Percentiles rank a stretch among this genome's conserved stretches.
Evolutionary conservation across 805 yeast species (phyloP).

Genomic region (Yamadazyma insecticola): DNA sequence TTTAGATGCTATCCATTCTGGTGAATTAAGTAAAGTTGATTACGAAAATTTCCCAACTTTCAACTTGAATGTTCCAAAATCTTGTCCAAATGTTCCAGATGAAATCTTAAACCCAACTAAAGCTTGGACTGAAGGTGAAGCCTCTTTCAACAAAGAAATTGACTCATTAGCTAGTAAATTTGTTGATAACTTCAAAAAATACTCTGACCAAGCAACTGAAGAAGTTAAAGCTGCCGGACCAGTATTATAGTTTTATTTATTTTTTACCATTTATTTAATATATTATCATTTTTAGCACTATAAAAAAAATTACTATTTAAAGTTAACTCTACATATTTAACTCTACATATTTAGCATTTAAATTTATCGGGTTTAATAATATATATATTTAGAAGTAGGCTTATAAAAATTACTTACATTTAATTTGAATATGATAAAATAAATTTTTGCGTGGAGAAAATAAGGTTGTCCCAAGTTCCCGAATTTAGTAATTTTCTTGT

Average conservation of each 20-base stretch:
- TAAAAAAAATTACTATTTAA: not conserved
- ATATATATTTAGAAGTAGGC: too few species aligned
- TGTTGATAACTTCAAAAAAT: conserved; percentile 80
- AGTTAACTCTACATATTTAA: too few species aligned
- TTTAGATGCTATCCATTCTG: conserved; percentile 90
- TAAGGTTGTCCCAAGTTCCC: too few species aligned
- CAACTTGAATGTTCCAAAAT: conserved; percentile 81
- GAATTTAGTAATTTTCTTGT: too few species aligned
- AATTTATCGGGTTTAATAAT: too few species aligned
- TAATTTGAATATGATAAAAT: too few species aligned
- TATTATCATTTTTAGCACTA: too few species aligned
- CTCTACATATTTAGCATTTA: too few species aligned
- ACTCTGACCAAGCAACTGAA: conserved; percentile 72
- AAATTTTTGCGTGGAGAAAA: too few species aligned
- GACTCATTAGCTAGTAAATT: conserved; percentile 71
- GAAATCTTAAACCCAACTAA: conserved; percentile 83
- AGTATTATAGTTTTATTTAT: conserved; percentile 20
- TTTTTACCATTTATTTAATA: too few species aligned
- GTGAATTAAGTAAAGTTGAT: conserved; percentile 73
- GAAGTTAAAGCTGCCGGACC: conserved; percentile 97
- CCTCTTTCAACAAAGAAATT: conserved; percentile 34
- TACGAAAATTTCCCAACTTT: conserved; percentile 84
- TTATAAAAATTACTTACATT: too few species aligned
- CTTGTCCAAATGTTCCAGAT: conserved; percentile 76
- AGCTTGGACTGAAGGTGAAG: conserved; percentile 58